A percentile compares a stretch with the other conserved stretches of the same genome.
phyloP scores from a whole-genome alignment of 2,329 filamentous ascomycete species.

The Exophiala xenobiotica region DNA sequence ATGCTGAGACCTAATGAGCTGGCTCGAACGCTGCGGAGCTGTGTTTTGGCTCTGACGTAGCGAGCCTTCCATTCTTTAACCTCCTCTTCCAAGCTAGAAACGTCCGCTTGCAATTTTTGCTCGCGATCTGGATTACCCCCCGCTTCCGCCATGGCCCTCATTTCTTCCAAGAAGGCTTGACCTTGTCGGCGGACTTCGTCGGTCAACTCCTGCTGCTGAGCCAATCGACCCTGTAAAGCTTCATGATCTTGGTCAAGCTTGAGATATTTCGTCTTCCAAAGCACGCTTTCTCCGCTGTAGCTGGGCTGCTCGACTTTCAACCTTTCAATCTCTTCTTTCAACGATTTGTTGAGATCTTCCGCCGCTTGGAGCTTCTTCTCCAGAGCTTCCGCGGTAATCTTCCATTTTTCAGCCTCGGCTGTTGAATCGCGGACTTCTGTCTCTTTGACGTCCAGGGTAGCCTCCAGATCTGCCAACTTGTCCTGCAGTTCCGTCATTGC shows the following conservation, averaged over 20 bases:
- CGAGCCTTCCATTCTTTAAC: slow-evolving; percentile 87
- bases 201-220: slow-evolving; percentile 76
- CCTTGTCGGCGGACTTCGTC: slow-evolving; percentile 85
- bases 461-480: slow-evolving; percentile 71
- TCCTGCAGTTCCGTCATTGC: slow-evolving; percentile 73
- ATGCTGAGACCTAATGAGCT: slow-evolving; percentile 71
- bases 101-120: slow-evolving; percentile 70
- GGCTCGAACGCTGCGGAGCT: slow-evolving; percentile 75
- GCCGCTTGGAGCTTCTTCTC: slow-evolving; percentile 74
- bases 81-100: slow-evolving; percentile 76
- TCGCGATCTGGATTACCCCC: slow-evolving; percentile 80
- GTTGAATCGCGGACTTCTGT: slow-evolving; percentile 58
- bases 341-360: slow-evolving; percentile 72
- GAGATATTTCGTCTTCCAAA: slow-evolving; percentile 59
- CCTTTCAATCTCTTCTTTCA: slow-evolving; percentile 73
- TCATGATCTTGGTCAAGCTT: slow-evolving; percentile 63
- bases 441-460: slow-evolving; percentile 67
- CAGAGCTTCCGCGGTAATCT: slow-evolving; percentile 63
- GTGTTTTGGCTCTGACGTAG: slow-evolving; percentile 84
- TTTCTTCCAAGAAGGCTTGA: slow-evolving; percentile 79
- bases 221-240: slow-evolving; percentile 62
- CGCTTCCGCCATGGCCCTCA: slow-evolving; percentile 80
- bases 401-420: slow-evolving; percentile 57
- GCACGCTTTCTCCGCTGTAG: slow-evolving; percentile 23
- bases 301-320: slow-evolving; percentile 21